Percentiles rank a stretch among this genome's conserved stretches.
These are phyloP conservation scores for Sonneratia caseolaris DNA, from an alignment of 345 rosid species.

Conservation along the genomic window DNA sequence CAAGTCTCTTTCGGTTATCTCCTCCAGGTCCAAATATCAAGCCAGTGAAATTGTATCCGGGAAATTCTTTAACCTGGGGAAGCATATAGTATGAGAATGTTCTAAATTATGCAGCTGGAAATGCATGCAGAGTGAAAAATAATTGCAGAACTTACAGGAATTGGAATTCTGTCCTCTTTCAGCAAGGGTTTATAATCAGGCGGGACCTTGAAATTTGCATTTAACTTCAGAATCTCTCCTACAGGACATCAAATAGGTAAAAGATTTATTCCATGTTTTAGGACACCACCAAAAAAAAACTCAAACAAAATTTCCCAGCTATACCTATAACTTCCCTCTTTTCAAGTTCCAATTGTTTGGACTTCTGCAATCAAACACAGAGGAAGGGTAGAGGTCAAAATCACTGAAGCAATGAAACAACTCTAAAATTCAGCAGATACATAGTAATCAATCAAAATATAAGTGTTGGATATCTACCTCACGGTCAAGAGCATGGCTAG, in stretches of 20 bases:
- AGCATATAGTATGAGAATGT: background rate
- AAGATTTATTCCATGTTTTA: background rate
- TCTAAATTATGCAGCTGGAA: background rate
- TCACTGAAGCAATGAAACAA: conserved; percentile 2
- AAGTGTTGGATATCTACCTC: conserved; percentile 26
- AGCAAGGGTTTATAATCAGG: conserved; percentile 71
- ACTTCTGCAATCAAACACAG: conserved; percentile 35
- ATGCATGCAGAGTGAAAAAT: background rate
- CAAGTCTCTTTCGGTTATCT: conserved; percentile 66
- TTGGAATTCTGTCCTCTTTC: conserved; percentile 66
- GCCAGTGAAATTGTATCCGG: conserved; percentile 60
- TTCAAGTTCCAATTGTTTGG: conserved; percentile 57
- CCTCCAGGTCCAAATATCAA: conserved; percentile 75
- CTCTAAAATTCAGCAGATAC: background rate
- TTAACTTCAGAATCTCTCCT: conserved; percentile 81
- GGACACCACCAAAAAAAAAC: background rate
- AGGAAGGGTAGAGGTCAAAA: conserved; percentile 10
- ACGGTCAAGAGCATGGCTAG: conserved; percentile 17
- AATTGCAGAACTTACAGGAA: conserved; percentile 53
- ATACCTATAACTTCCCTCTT: conserved; percentile 72
- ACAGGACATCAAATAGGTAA: conserved; percentile 13
- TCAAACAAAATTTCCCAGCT: conserved; percentile 5
- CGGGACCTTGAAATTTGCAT: conserved; percentile 78
- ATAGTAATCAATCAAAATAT: background rate
- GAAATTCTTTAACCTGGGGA: conserved; percentile 61